Evolutionary conservation across 2,329 filamentous ascomycete genomes (phyloP).

Genomic region (Diaporthe australafricana): DNA sequence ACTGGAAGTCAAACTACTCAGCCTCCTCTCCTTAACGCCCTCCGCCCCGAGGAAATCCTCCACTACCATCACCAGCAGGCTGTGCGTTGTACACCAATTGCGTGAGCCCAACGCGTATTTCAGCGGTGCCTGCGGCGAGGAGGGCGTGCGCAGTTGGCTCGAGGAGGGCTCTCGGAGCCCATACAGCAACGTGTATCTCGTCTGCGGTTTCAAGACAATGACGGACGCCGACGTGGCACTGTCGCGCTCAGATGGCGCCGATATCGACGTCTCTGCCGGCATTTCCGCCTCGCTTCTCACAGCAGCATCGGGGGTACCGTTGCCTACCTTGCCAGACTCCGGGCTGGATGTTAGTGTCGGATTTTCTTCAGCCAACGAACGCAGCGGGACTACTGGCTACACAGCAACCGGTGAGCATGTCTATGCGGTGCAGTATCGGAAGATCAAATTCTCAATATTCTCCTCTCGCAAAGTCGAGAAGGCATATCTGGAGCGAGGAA

Average conservation of each 20-base stretch:
- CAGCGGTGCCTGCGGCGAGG: not conserved
- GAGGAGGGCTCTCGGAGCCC: not conserved
- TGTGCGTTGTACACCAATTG: not conserved
- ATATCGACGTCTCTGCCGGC: not conserved
- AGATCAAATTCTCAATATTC: not conserved
- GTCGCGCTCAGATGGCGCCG: not conserved
- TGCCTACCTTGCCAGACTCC: not conserved
- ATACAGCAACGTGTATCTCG: not conserved
- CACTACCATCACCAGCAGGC: not conserved
- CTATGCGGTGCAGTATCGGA: not conserved
- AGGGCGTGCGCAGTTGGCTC: not conserved
- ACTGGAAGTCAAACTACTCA: not conserved
- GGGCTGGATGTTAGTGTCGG: not conserved
- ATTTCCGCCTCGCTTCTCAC: not conserved
- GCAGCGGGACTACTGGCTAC: not conserved
- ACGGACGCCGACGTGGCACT: not conserved
- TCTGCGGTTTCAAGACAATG: not conserved
- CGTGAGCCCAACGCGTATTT: not conserved
- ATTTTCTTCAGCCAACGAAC: not conserved
- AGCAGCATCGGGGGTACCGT: not conserved
- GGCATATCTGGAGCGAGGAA: not conserved
- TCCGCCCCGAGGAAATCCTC: not conserved
- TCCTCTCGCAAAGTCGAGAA: not conserved
- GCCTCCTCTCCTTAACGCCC: not conserved
- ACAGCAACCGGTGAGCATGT: not conserved